Evolutionary conservation across 2,329 filamentous ascomycete genomes (phyloP), one percentile per base, ranked within the genome.

Genomic region (Aspergillus terreus): DNA sequence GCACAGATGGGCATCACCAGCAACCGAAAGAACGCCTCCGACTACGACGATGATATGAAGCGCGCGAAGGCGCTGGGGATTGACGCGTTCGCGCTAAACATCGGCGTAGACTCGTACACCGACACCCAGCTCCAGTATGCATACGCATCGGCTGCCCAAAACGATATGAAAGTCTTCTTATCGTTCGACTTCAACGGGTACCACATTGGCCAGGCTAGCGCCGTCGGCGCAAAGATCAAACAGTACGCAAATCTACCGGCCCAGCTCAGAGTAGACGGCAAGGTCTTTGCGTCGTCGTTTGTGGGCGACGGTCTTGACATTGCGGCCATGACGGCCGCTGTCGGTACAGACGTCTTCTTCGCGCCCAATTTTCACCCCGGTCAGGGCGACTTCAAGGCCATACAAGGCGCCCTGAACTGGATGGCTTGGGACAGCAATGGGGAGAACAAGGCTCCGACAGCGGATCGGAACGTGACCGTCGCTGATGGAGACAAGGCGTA

Each of bases 141-240:
- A 1, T 81, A 80, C 53, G 64, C 75, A n/a, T 78, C 77, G 0
- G 77, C 78, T 3, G 70, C 72, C 9, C 67, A 67, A 6, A 66
- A 69, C 51, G 65, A 67, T 44, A 78, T 82, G 71, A 79, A 80
- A 49, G 76, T 81, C 12, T 81, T 82, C 49, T 74, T 82, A 55
- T 82, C 79, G 1, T 82, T 82, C 54, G 80, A 82, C 66, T 81
- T 80, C 62, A 79, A 79, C 66, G 76, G 75, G 73, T 78, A 71
- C 65, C 52, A 61, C 27, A 59, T 61, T 6, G 52, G 60, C 10
- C 63, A 77, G 40, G 71, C 71, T 1, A 64, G 63, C 6, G 67
- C 64, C 11, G 72, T 78, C 15, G 78, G 76, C 1, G 60, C 66
- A 42, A 77, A 76, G 59, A 70, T 81, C 50, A 71, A 70, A 11